Percentiles rank a stretch among this genome's conserved stretches.
Evolutionary conservation across 805 yeast genomes (phyloP).

Genomic region (Wickerhamiella galacta): DNA sequence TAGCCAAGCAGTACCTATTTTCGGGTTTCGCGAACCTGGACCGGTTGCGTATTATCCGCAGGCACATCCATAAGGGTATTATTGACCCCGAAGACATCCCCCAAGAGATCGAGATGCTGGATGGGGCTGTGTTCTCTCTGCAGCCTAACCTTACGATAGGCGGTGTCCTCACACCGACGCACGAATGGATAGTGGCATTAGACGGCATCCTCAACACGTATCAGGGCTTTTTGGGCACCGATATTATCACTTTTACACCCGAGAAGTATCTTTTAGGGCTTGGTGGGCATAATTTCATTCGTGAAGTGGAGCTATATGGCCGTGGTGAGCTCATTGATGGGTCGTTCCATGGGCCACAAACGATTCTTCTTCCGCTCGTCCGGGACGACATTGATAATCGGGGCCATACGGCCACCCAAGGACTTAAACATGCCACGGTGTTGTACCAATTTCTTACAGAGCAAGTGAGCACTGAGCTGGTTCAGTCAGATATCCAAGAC

Average conservation of each 20-base stretch:
- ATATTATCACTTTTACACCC: constrained; percentile 29
- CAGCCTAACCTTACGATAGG: constrained; percentile 4
- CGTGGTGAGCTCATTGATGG: constrained; percentile 42
- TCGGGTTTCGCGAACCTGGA: constrained; percentile 11
- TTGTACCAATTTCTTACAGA: constrained; percentile 51
- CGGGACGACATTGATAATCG: too few relatives aligned
- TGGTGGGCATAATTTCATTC: constrained; percentile 44
- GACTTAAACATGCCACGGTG: constrained; percentile 20
- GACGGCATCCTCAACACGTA: constrained; percentile 38
- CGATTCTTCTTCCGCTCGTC: constrained; percentile 49
- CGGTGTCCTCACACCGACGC: not conserved
- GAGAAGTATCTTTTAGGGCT: constrained; percentile 43
- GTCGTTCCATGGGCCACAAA: constrained; percentile 28
- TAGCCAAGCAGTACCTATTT: constrained; percentile 10
- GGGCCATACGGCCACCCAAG: too few relatives aligned
- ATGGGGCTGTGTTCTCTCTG: constrained; percentile 9
- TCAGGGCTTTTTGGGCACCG: constrained; percentile 18
- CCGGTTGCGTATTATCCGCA: constrained; percentile 6
- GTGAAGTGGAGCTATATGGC: constrained; percentile 49
- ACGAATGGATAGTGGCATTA: constrained; percentile 21
- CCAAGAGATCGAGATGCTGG: constrained; percentile 4
- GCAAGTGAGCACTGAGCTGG: constrained; percentile 25
- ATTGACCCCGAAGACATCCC: constrained; percentile 7
- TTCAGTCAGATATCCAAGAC: not conserved
- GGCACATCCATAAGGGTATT: constrained; percentile 8